Percentiles rank a stretch among this genome's conserved stretches.
Conservation (phyloP, 2,329 filamentous ascomycete genomes). For the Penicillium sp. region DNA sequence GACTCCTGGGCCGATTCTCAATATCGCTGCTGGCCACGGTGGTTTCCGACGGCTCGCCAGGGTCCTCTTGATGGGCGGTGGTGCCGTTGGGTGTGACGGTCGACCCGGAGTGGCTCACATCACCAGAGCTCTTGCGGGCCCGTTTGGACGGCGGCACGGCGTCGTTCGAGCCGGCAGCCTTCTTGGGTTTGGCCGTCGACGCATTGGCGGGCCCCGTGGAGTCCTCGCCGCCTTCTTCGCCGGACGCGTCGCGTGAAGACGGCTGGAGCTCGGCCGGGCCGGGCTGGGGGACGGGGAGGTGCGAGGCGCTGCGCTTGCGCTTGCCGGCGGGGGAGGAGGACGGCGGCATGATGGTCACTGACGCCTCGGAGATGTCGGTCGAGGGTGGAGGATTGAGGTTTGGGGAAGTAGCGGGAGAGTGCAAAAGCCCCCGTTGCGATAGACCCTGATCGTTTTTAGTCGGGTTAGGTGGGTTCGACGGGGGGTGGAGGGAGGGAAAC, state of each 20-base stretch:
- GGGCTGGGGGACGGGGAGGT: constrained; percentile 49
- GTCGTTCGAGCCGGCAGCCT: constrained; percentile 50
- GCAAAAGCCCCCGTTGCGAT: too few species aligned
- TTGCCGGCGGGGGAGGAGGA: constrained; percentile 60
- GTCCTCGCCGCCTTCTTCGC: constrained; percentile 70
- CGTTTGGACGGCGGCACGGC: constrained; percentile 68
- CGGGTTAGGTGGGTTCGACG: too few species aligned
- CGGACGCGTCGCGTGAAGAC: constrained; percentile 78
- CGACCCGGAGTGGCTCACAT: constrained; percentile 17
- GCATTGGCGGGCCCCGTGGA: constrained; percentile 54
- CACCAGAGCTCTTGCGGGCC: constrained; percentile 57
- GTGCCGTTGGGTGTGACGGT: constrained; percentile 25
- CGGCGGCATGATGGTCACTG: constrained; percentile 54
- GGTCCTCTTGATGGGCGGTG: constrained; percentile 52
- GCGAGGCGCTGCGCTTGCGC: constrained; percentile 67
- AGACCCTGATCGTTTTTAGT: constrained; percentile 5
- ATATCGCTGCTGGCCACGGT: constrained; percentile 67
- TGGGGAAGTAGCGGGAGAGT: too few species aligned
- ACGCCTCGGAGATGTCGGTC: too few species aligned
- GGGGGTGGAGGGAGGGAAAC: too few species aligned
- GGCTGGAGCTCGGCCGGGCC: constrained; percentile 62
- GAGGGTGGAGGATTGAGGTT: not conserved
- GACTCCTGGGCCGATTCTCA: constrained; percentile 58
- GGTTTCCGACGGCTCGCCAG: constrained; percentile 67
- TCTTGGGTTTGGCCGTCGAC: constrained; percentile 53